These are phyloP conservation scores for Colletotrichum sp. DNA, from an alignment of 2,329 filamentous ascomycete genomes.

Conservation along the genomic window DNA sequence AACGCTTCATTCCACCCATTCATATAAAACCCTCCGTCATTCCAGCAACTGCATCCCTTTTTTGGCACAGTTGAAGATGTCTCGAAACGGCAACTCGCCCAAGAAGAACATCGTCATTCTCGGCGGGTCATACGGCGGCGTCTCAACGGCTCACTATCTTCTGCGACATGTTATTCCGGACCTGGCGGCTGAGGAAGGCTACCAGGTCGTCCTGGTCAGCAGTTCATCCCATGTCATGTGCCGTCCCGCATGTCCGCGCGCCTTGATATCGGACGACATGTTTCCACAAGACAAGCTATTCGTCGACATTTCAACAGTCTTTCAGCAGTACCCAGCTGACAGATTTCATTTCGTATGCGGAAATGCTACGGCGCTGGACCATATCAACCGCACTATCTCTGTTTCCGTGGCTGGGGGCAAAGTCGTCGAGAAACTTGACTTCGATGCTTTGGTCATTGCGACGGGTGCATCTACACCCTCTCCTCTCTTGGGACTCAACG, in stretches of 20 bases:
- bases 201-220: constrained; percentile 49
- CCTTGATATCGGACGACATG: constrained; percentile 48
- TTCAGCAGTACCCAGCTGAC: constrained; percentile 40
- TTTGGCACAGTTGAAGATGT: background rate
- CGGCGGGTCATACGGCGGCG: constrained; percentile 57
- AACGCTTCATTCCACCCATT: too few species aligned
- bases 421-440: constrained; percentile 31
- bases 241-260: constrained; percentile 50
- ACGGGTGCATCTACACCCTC: constrained; percentile 52
- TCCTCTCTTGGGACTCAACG: constrained; percentile 45
- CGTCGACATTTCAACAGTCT: constrained; percentile 38
- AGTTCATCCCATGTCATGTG: constrained; percentile 44
- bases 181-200: constrained; percentile 36
- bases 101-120: constrained; percentile 53
- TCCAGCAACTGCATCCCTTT: background rate
- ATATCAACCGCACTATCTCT: constrained; percentile 34
- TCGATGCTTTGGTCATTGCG: constrained; percentile 52
- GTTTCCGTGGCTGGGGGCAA: constrained; percentile 22
- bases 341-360: constrained; percentile 49
- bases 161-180: constrained; percentile 55
- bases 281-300: constrained; percentile 52
- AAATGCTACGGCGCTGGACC: constrained; percentile 39
- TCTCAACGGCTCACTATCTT: constrained; percentile 57
- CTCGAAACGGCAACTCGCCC: background rate
- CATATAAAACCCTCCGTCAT: background rate